These are phyloP conservation scores for Lepiota subincarnata DNA, from an alignment of 768 basidiomycete genomes.

Conservation along the genomic window DNA sequence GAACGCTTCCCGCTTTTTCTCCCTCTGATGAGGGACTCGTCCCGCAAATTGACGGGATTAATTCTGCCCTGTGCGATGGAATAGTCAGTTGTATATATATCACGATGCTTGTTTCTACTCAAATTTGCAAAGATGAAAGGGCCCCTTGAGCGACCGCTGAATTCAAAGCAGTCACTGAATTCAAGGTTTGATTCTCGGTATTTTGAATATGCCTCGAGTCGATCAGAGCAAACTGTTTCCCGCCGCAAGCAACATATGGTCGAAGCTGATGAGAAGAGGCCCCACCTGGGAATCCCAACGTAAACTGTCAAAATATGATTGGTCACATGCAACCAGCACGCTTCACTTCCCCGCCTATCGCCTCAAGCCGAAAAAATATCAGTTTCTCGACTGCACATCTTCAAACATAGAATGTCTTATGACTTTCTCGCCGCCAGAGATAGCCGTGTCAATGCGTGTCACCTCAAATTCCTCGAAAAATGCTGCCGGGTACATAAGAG, in stretches of 20 bases:
- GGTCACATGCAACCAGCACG: not conserved
- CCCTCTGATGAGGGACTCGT: not conserved
- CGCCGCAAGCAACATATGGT: conserved; percentile 4
- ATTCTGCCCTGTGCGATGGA: not conserved
- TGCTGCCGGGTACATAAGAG: conserved; percentile 1
- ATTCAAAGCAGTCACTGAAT: too few species aligned
- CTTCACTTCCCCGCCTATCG: conserved; percentile 2
- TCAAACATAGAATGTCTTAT: conserved; percentile 5
- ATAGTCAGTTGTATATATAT: not conserved
- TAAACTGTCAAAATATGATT: conserved; percentile 8
- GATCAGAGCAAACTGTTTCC: not conserved
- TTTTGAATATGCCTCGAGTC: not conserved
- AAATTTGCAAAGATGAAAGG: too few species aligned
- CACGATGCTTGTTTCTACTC: too few species aligned
- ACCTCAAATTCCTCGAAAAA: not conserved
- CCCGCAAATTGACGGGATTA: too few species aligned
- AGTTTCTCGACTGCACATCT: not conserved
- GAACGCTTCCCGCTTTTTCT: conserved; percentile 5
- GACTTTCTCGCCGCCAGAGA: not conserved
- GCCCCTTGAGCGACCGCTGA: too few species aligned
- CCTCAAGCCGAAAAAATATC: not conserved
- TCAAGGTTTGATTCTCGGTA: not conserved
- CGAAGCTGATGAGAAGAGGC: not conserved
- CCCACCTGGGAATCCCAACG: conserved; percentile 1
- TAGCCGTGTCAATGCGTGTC: conserved; percentile 4